Conservation (phyloP, 2,329 filamentous ascomycete genomes). For the Berkeleyomyces basicola region DNA sequence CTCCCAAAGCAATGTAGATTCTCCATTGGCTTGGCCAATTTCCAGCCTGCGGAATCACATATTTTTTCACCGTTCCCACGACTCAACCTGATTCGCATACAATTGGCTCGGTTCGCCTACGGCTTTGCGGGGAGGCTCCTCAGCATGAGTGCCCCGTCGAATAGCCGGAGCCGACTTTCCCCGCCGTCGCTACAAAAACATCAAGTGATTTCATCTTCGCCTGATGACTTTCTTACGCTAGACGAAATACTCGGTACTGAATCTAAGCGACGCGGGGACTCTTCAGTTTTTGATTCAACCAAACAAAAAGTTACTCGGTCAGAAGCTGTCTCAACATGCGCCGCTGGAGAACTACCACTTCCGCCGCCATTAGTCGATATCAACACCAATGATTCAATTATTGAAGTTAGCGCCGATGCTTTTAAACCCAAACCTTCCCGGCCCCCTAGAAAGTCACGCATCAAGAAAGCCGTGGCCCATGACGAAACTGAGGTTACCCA, state of each 20-base stretch:
- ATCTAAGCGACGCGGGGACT: not conserved
- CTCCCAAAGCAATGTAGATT: not conserved
- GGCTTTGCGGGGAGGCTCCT: not conserved
- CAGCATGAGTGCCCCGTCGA: not conserved
- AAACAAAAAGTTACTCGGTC: not conserved
- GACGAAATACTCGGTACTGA: not conserved
- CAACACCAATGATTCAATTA: constrained; percentile 4
- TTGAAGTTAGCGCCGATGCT: constrained; percentile 4
- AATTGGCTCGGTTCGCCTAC: not conserved
- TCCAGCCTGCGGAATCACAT: not conserved
- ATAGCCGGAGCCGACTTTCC: not conserved
- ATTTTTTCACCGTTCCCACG: not conserved
- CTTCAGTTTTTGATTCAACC: not conserved
- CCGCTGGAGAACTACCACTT: not conserved
- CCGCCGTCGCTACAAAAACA: not conserved
- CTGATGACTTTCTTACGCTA: not conserved
- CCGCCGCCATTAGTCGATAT: not conserved
- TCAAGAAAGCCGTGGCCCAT: not conserved
- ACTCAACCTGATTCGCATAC: not conserved
- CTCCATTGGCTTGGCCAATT: not conserved
- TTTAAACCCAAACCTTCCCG: not conserved
- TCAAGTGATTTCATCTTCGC: constrained; percentile 5
- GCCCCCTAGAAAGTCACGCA: not conserved
- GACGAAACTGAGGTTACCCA: not conserved
- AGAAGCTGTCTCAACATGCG: not conserved